A percentile compares a stretch with the other conserved stretches of the same genome.
These are phyloP conservation scores for Amoebophrya sp. DNA, from an alignment of 169 alveolate genomes.

Conservation along the genomic window DNA sequence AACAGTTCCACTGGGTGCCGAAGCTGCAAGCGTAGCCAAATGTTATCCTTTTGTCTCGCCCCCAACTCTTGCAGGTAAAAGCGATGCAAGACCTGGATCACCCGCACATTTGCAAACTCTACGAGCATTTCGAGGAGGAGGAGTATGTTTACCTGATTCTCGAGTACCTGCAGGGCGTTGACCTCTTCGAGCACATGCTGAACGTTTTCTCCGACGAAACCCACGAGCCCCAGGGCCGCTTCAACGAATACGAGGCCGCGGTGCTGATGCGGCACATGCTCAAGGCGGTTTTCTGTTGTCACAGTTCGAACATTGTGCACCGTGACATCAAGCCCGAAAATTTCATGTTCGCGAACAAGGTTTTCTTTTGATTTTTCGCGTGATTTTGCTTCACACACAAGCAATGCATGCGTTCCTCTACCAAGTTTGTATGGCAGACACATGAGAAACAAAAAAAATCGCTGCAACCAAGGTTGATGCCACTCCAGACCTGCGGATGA, in stretches of 20 bases:
- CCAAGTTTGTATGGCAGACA: too few relatives aligned
- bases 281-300: conserved; percentile 31
- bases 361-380: too few relatives aligned
- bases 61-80: not conserved
- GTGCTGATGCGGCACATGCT: conserved; percentile 37
- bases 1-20: too few relatives aligned
- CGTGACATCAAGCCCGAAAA: conserved; percentile 37
- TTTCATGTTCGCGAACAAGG: conserved; percentile 34
- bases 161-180: conserved; percentile 54
- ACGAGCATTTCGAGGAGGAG: conserved; percentile 51
- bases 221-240: not conserved
- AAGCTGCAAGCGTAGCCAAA: too few relatives aligned
- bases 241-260: conserved; percentile 10
- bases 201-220: not conserved
- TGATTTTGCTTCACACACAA: too few relatives aligned
- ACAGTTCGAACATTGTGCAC: conserved; percentile 21
- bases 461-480: too few relatives aligned
- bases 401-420: too few relatives aligned
- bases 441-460: too few relatives aligned
- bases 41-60: too few relatives aligned
- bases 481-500: conserved; percentile 24
- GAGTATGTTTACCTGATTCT: conserved; percentile 47
- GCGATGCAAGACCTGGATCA: conserved; percentile 51
- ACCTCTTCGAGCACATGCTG: conserved; percentile 48
- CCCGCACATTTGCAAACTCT: conserved; percentile 54